Evolutionary conservation across 129 eudicot genomes (phyloP).

Genomic region (Silybum marianum): DNA sequence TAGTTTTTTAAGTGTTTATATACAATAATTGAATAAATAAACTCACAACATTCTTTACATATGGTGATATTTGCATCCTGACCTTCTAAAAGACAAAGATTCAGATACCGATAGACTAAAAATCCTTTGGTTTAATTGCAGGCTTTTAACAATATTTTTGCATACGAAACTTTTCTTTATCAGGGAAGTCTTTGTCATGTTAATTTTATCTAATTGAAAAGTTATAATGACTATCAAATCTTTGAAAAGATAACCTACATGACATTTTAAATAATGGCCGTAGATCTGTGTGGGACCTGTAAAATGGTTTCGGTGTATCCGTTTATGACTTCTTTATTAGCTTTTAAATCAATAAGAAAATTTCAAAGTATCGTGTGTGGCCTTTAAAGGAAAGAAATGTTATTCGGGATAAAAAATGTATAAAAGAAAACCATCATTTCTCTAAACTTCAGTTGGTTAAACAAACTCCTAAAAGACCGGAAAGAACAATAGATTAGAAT

Average conservation of each 20-base stretch:
- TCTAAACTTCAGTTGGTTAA: not conserved
- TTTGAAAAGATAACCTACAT: not conserved
- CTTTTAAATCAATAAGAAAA: not conserved
- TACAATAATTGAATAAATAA: too few species aligned
- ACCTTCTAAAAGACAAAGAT: too few species aligned
- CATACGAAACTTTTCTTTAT: too few species aligned
- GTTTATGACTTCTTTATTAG: not conserved
- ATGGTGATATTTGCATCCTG: too few species aligned
- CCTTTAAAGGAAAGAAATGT: not conserved
- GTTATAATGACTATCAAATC: not conserved
- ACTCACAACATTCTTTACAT: too few species aligned
- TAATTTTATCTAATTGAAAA: not conserved
- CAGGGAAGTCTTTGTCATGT: not conserved
- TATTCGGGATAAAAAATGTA: not conserved
- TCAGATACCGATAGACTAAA: too few species aligned
- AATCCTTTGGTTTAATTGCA: too few species aligned
- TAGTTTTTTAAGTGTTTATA: too few species aligned
- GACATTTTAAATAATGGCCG: not conserved
- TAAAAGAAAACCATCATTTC: constrained; percentile 4
- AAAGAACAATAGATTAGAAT: not conserved
- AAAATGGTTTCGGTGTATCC: not conserved
- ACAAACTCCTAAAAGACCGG: not conserved
- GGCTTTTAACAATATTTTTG: too few species aligned
- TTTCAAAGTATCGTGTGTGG: not conserved
- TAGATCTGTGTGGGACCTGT: not conserved